These are phyloP conservation scores for Cymbopogon citratus DNA, from an alignment of 176 grass and related monocot genomes.

Conservation along the genomic window DNA sequence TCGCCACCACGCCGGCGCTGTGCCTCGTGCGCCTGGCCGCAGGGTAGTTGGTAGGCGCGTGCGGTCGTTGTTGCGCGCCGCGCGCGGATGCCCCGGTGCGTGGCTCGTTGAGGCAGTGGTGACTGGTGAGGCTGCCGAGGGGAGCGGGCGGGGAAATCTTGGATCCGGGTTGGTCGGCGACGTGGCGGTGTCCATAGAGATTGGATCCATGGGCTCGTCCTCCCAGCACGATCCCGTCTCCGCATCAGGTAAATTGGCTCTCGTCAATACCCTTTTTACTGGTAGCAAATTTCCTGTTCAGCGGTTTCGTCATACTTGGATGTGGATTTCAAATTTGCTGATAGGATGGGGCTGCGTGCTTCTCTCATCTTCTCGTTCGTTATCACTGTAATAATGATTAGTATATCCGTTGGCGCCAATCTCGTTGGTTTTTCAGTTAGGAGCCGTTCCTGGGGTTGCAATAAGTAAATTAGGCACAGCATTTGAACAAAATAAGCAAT, in stretches of 20 bases:
- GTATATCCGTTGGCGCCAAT: not conserved
- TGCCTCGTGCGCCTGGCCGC: too few relatives aligned
- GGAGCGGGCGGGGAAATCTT: not conserved
- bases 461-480: not conserved
- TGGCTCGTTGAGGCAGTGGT: too few relatives aligned
- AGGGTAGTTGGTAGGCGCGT: too few relatives aligned
- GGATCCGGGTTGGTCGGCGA: constrained; percentile 23
- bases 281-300: not conserved
- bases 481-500: not conserved
- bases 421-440: not conserved
- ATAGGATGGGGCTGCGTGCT: not conserved
- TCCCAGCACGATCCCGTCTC: constrained; percentile 20
- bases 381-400: not conserved
- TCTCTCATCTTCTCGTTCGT: too few relatives aligned
- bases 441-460: not conserved
- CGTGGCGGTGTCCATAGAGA: constrained; percentile 37
- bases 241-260: constrained; percentile 17
- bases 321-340: not conserved
- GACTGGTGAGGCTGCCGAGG: too few relatives aligned
- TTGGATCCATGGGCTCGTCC: constrained; percentile 43
- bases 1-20: too few relatives aligned
- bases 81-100: too few relatives aligned
- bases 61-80: too few relatives aligned
- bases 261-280: not conserved
- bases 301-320: not conserved